Conservation (phyloP, 768 basidiomycete species). For the Gelatoporia subvermispora region DNA sequence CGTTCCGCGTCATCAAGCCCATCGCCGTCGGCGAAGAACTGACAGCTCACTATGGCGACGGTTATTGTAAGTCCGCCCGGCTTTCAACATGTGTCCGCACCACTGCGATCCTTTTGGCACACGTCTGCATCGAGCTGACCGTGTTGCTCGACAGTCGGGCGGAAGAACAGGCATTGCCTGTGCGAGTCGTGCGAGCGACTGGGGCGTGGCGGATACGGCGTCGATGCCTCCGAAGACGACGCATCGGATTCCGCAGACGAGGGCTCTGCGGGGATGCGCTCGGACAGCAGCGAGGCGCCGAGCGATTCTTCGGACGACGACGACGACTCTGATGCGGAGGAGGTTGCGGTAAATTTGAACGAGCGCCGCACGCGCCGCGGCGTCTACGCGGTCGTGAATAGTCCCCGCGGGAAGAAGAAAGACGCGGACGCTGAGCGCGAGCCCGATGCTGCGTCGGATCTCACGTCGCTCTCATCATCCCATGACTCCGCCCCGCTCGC, state of each 20-base stretch:
- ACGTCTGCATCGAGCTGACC: slow-evolving; percentile 18
- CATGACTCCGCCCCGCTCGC: slow-evolving; percentile 7
- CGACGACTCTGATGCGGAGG: slow-evolving; percentile 25
- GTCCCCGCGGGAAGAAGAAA: slow-evolving; percentile 41
- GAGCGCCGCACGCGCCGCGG: slow-evolving; percentile 79
- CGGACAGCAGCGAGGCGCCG: slow-evolving; percentile 41
- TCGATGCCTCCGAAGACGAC: slow-evolving; percentile 49
- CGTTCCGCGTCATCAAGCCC: slow-evolving; percentile 75
- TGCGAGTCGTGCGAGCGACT: slow-evolving; percentile 84
- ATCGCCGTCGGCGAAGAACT: slow-evolving; percentile 83
- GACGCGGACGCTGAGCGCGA: slow-evolving; percentile 50
- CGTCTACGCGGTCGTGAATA: slow-evolving; percentile 71
- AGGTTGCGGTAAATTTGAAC: slow-evolving; percentile 55
- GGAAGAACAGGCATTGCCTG: slow-evolving; percentile 69
- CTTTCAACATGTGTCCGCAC: slow-evolving; percentile 4
- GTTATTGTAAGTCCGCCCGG: slow-evolving; percentile 61
- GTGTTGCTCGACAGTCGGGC: slow-evolving; percentile 43
- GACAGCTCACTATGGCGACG: slow-evolving; percentile 86
- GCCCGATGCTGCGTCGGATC: slow-evolving; percentile 40
- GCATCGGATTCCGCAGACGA: slow-evolving; percentile 29
- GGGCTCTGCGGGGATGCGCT: slow-evolving; percentile 35
- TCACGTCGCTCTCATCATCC: slow-evolving; percentile 43
- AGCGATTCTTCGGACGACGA: slow-evolving; percentile 19
- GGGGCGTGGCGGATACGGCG: slow-evolving; percentile 66
- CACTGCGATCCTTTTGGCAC: slow-evolving; percentile 7